A percentile compares a stretch with the other conserved stretches of the same genome.
Conservation (phyloP, 129 eudicot genomes). For the Ambrosia artemisiifolia region DNA sequence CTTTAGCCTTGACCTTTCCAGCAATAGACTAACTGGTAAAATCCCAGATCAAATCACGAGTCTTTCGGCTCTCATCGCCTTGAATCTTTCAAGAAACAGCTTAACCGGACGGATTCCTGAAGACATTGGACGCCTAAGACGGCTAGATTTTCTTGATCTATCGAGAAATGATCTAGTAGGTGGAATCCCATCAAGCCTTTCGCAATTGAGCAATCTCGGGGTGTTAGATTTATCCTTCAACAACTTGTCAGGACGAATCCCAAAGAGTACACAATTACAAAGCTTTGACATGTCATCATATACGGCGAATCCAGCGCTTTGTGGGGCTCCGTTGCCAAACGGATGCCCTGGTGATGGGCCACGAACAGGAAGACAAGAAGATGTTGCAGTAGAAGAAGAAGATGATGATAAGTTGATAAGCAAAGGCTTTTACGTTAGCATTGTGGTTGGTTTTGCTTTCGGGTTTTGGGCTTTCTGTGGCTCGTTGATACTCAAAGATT, state of each 20-base stretch:
- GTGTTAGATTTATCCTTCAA: conserved; percentile 46
- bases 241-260: conserved; percentile 48
- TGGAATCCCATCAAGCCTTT: conserved; percentile 35
- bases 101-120: conserved; percentile 25
- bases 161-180: conserved; percentile 40
- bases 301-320: conserved; percentile 34
- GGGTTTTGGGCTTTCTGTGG: conserved; percentile 36
- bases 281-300: conserved; percentile 26
- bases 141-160: conserved; percentile 47
- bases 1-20: conserved; percentile 38
- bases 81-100: conserved; percentile 37
- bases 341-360: conserved; percentile 22
- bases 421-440: conserved; percentile 18
- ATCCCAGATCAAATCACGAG: conserved; percentile 37
- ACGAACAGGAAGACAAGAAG: neutral
- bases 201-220: conserved; percentile 22
- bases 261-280: conserved; percentile 42
- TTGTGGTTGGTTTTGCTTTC: conserved; percentile 28
- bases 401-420: conserved; percentile 8
- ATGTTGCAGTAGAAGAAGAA: conserved; percentile 13
- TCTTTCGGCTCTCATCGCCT: conserved; percentile 31
- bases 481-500: conserved; percentile 5
- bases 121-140: conserved; percentile 31
- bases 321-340: conserved; percentile 39
- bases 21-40: conserved; percentile 36